phyloP scores from a whole-genome alignment of 31 red algal genomes.

The Odonthalia washingtoniensis region DNA sequence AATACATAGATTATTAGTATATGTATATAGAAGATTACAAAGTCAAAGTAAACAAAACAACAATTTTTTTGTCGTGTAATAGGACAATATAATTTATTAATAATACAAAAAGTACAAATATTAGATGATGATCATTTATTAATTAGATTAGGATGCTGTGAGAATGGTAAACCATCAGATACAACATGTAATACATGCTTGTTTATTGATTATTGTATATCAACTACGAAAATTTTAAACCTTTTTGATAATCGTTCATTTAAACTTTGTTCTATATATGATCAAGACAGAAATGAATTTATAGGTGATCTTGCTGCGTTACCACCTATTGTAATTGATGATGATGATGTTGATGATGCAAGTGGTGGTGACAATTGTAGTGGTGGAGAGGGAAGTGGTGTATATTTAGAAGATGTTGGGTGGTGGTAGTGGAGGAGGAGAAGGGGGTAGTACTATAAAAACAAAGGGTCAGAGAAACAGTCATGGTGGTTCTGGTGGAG shows the following conservation, averaged over 20 bases:
- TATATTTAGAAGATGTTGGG: too few relatives aligned
- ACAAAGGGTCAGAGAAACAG: neutral
- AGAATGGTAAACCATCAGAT: slow-evolving; percentile 40
- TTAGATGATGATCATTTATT: slow-evolving; percentile 77
- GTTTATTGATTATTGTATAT: slow-evolving; percentile 71
- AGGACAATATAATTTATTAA: slow-evolving; percentile 59
- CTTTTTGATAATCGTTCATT: slow-evolving; percentile 63
- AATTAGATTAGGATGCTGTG: slow-evolving; percentile 60
- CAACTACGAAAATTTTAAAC: slow-evolving; percentile 47
- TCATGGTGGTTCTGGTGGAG: too few relatives aligned
- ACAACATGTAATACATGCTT: slow-evolving; percentile 58
- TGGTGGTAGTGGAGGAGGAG: too few relatives aligned
- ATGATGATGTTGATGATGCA: too few relatives aligned
- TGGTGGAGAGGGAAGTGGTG: too few relatives aligned
- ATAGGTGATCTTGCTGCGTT: slow-evolving; percentile 48
- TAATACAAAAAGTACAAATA: slow-evolving; percentile 83
- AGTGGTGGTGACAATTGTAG: too few relatives aligned
- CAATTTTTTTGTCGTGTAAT: slow-evolving; percentile 45
- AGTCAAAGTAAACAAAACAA: slow-evolving; percentile 35
- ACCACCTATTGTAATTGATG: too few relatives aligned
- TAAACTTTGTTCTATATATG: slow-evolving; percentile 47
- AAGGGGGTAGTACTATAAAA: neutral
- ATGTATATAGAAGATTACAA: slow-evolving; percentile 58
- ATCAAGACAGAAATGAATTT: slow-evolving; percentile 51
- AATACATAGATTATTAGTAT: slow-evolving; percentile 82